Evolutionary conservation across 2,329 filamentous ascomycete genomes (phyloP), one percentile per base, ranked within the genome.

Genomic region (Sclerotinia trifoliorum): DNA sequence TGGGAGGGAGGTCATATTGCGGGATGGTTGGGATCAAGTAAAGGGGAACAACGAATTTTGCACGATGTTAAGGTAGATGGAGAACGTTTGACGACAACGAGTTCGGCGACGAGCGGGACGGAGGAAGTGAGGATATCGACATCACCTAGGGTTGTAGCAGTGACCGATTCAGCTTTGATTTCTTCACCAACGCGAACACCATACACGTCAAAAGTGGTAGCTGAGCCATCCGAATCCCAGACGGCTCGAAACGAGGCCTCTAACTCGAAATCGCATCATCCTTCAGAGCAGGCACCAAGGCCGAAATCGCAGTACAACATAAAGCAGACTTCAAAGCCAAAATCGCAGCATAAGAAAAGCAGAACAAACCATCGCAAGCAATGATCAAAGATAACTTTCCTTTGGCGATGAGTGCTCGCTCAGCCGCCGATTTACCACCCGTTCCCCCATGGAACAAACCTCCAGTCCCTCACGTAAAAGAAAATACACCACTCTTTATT

Each of bases 401-500:
- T 15, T 67, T 74, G 2, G 73, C 72, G 49, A 58, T 63, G 52
- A 63, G 67, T 11, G 72, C 70, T 10, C 70, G 69, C 44, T 74
- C 73, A 13, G 65, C 66, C 19, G 64, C 56, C 70, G 60, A 77
- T 60, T 75, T 78, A 6, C 81, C 81, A 1, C 78, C 80, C 0
- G 79, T 84, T 19, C 82, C 82, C 0, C 69, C 73, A 19, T 83
- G 82, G 78, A 84, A 84, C 70, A 66, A 74, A 10, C 79, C 82
- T 7, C 79, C 81, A 0, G 74, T 75, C 11, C 71, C 76, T 39
- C 76, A 81, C 65, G 73, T 79, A 8, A 78, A 80, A 76, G 77
- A 77, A 56, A 75, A 78, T 7, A 82, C 85, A 5, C 84, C 85
- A 1, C 79, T 88, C 17, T 78, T 87, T 63, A 85, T 87, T 68